Base-by-base conservation (phyloP, 1,284 basidiomycete genomes). In the Heterobasidion irregulare region DNA sequence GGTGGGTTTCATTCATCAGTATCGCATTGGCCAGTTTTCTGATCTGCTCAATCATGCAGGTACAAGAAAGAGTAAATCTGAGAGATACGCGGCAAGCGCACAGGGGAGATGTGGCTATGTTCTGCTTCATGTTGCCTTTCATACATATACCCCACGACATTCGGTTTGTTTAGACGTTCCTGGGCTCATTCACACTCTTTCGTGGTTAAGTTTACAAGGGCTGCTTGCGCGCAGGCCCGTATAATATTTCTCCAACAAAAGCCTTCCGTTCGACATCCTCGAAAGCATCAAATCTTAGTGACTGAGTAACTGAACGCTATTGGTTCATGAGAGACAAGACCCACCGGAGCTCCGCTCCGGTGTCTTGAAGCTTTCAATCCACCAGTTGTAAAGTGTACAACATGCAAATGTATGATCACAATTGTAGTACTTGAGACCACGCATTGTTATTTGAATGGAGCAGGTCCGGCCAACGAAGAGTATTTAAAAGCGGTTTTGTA, bases 11-110 rank as follows among this genome's bases (percentile, higher is more conserved):
- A 18, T 15, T 10, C 12, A n/a, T 41, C 45, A 18, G 6, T 53
- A 26, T 34, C 26, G 10, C 43, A 44, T 13, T 8, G 15, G 50
- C 13, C 13, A 8, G 18, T 35, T 32, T 48, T 33, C 47, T 53
- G 34, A 55, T 55, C 18, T 38, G 38, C 44, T 7, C 34, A 16
- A 12, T 47, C 10, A 45, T 6, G 7, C 56, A 70, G 68, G 19
- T 62, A 63, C 61, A 70, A 70, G 62, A 60, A 62, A 43, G 68
- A 70, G 57, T 70, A 50, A 65, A 38, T 50, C 15, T 33, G 57
- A 41, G 38, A 41, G 45, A 10, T 13, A n/a, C 26, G 7, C 34
- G n/a, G 41, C 16, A 38, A 43, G 32, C 18, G 41, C 45, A 53
- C 34, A 26, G 47, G 33, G 54, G 47, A 36, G 47, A 13, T 9